Evolutionary conservation across 2,329 filamentous ascomycete species (phyloP).

Genomic region (Colletotrichum simmondsii): DNA sequence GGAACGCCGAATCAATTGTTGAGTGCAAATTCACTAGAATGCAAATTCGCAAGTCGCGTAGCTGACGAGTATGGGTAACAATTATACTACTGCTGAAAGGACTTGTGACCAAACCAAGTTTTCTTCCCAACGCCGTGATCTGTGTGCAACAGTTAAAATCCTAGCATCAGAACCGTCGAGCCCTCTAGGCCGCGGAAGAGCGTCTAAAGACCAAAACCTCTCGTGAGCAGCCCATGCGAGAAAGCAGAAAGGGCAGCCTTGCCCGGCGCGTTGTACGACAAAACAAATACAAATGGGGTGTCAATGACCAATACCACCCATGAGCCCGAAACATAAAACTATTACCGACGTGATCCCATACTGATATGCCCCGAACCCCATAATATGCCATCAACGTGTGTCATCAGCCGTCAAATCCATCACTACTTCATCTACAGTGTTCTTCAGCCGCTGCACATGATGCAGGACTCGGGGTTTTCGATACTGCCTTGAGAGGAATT

Average conservation of each 20-base stretch:
- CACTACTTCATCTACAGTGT: constrained; percentile 5
- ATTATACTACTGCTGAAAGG: background rate
- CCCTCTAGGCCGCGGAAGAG: background rate
- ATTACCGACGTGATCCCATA: constrained; percentile 17
- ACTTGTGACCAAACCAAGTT: background rate
- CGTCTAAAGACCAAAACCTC: background rate
- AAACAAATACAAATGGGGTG: constrained; percentile 22
- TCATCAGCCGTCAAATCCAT: constrained; percentile 35
- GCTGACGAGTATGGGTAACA: background rate
- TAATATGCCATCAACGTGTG: constrained; percentile 29
- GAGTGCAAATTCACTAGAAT: background rate
- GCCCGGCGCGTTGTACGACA: background rate
- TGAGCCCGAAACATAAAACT: constrained; percentile 18
- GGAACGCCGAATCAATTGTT: background rate
- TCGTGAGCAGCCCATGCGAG: background rate
- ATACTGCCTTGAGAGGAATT: constrained; percentile 77
- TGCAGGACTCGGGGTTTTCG: constrained; percentile 92
- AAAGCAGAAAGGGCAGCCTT: background rate
- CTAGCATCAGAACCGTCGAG: background rate
- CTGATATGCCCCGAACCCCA: constrained; percentile 23
- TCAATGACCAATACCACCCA: constrained; percentile 25
- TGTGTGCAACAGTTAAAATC: background rate
- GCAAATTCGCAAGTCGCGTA: background rate
- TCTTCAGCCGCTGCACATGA: constrained; percentile 94
- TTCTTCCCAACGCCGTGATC: constrained; percentile 3